Evolutionary conservation across 202 grass and related monocot genomes (phyloP), one percentile per base, ranked within the genome.

Genomic region (Musa balbisiana): DNA sequence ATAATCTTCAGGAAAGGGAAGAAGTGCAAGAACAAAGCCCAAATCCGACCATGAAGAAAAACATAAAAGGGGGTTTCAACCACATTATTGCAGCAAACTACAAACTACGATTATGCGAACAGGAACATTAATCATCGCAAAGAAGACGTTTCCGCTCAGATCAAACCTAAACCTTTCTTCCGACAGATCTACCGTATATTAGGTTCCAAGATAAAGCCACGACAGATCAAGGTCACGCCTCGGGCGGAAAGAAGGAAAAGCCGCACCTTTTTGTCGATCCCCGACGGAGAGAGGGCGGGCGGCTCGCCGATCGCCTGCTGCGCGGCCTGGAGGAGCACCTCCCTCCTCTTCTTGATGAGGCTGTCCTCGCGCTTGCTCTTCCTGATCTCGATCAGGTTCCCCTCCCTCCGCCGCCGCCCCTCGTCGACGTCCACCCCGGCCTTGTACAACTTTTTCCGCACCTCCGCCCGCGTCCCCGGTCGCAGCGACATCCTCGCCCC

Each of bases 321-420:
- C 53, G 80, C 43, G 27, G 65, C 65, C 0, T 73, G 55, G 17
- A 52, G 2, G 81, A 70, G 27, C 1, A 75, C 83, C 64, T 84
- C 83, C 65, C 87, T 86, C 76, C 93, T 81, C 67, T 86, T 83
- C 85, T 96, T 96, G 90, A 86, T 71, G 71, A 96, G 85, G 50
- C 78, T 83, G 53, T 82, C 80, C 25, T 90, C 81, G 71, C 92
- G 92, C 21, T 84, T 81, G 51, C 71, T 72, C 79, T 88, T 88
- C 52, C 92, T 82, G 77, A 96, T 84, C 33, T 77, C 87, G 81
- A 92, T 72, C 65, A 92, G 75, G 21, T 77, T 74, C 55, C 80
- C 85, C 82, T 92, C 89, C 29, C 92, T 85, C 56, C 92, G 84
- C 62, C 87, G 82, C 80, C 87, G 84, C 55, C 80, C 85, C 74